phyloP scores from a whole-genome alignment of 441 rosid genomes.

The Aleurites moluccanus region DNA sequence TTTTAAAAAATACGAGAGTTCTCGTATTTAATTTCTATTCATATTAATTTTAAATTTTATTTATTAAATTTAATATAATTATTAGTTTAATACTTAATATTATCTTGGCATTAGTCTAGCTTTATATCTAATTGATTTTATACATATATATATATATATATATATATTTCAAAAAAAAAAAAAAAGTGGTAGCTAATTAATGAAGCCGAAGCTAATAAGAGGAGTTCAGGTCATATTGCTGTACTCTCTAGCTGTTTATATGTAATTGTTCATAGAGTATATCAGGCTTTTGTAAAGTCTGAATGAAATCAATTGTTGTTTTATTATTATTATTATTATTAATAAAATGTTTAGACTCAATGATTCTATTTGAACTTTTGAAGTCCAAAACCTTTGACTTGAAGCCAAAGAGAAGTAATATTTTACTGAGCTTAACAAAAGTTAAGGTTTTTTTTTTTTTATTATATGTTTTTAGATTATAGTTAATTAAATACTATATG shows the following conservation, averaged over 20 bases:
- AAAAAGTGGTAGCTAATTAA: too few species aligned
- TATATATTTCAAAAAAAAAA: too few species aligned
- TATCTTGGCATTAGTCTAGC: too few species aligned
- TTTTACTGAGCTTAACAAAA: constrained; percentile 22
- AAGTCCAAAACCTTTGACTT: constrained; percentile 39
- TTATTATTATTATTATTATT: too few species aligned
- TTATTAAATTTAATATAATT: too few species aligned
- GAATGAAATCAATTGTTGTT: background rate
- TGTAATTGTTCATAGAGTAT: background rate
- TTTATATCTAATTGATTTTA: too few species aligned
- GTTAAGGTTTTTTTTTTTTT: background rate
- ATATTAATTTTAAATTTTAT: too few species aligned
- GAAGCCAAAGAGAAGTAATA: constrained; percentile 38
- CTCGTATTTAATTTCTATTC: too few species aligned
- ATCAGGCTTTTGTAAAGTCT: constrained; percentile 5
- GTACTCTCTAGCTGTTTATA: background rate
- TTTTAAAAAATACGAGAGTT: too few species aligned
- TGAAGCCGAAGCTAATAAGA: too few species aligned
- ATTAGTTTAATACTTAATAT: too few species aligned
- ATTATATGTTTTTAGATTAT: background rate
- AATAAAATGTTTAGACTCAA: constrained; percentile 15
- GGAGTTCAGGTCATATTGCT: background rate
- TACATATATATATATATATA: too few species aligned
- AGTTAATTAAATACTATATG: background rate
- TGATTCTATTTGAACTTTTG: constrained; percentile 25